A percentile compares a stretch with the other conserved stretches of the same genome.
Evolutionary conservation across 176 grass and related monocot genomes (phyloP).

Genomic region (Melocanna baccifera): DNA sequence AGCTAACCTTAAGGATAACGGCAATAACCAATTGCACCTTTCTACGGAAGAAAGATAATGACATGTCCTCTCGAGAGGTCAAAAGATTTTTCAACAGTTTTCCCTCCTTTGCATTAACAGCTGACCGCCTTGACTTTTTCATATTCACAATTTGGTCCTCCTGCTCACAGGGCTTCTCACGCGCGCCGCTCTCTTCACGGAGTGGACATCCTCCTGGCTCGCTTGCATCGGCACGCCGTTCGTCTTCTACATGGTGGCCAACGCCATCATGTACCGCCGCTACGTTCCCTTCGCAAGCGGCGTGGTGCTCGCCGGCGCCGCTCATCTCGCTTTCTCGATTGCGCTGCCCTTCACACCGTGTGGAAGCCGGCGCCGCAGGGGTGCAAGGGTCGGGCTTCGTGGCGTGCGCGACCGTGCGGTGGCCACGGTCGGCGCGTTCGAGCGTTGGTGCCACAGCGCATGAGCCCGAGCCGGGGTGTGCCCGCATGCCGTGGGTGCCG

Average conservation of each 20-base stretch:
- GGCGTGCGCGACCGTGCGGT: conserved; percentile 38
- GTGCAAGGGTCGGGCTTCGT: conserved; percentile 35
- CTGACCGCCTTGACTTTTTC: background rate
- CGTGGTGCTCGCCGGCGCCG: conserved; percentile 35
- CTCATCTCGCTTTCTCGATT: conserved; percentile 60
- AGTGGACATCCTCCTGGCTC: conserved; percentile 82
- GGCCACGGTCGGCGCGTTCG: conserved; percentile 50
- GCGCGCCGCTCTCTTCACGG: conserved; percentile 81
- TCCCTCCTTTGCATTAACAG: background rate
- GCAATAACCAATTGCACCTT: background rate
- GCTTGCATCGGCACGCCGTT: conserved; percentile 94
- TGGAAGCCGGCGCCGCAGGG: conserved; percentile 50
- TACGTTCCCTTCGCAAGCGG: conserved; percentile 28
- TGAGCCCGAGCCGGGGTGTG: conserved; percentile 73
- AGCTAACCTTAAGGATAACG: background rate
- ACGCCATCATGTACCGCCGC: conserved; percentile 84
- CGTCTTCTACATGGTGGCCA: conserved; percentile 99
- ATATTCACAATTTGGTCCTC: background rate
- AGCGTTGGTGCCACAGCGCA: conserved; percentile 65
- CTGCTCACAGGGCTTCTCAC: conserved; percentile 57
- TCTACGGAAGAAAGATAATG: background rate
- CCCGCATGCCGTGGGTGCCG: conserved; percentile 96
- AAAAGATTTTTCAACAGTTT: background rate
- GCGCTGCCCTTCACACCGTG: conserved; percentile 66
- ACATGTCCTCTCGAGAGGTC: background rate